Evolutionary conservation across 108 stramenopile genomes (phyloP).

Genomic region (Heterococcus sp.): DNA sequence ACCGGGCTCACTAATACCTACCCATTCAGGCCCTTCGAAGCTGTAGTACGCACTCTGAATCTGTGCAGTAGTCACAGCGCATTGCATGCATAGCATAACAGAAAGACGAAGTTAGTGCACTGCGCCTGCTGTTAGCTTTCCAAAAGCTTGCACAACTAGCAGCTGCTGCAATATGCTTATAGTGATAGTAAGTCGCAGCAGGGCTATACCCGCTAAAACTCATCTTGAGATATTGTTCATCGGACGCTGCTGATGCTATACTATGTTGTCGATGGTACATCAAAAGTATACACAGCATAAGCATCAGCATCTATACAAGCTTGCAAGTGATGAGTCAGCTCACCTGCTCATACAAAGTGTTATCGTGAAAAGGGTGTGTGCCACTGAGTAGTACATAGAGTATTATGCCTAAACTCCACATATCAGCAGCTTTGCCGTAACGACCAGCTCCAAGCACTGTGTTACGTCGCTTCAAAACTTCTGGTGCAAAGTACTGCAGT

Average conservation of each 20-base stretch:
- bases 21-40: conserved; percentile 47
- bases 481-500: conserved; percentile 56
- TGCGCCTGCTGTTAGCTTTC: not conserved
- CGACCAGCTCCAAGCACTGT: conserved; percentile 43
- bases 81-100: not conserved
- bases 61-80: conserved; percentile 22
- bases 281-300: no score
- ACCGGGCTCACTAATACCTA: conserved; percentile 31
- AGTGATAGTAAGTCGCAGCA: not conserved
- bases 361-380: conserved; percentile 52
- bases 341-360: conserved; percentile 43
- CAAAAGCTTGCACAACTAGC: not conserved
- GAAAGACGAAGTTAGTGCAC: not conserved
- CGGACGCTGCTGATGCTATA: no score
- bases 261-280: no score
- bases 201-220: no score
- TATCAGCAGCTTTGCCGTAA: conserved; percentile 53
- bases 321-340: no score
- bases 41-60: conserved; percentile 42
- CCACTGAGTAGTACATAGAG: conserved; percentile 57
- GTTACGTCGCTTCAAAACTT: conserved; percentile 50
- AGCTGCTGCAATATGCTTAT: not conserved
- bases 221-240: no score
- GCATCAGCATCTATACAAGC: no score
- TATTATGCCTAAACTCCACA: conserved; percentile 59